Evolutionary conservation across 768 basidiomycete genomes (phyloP).

Genomic region (Suillus bovinus): DNA sequence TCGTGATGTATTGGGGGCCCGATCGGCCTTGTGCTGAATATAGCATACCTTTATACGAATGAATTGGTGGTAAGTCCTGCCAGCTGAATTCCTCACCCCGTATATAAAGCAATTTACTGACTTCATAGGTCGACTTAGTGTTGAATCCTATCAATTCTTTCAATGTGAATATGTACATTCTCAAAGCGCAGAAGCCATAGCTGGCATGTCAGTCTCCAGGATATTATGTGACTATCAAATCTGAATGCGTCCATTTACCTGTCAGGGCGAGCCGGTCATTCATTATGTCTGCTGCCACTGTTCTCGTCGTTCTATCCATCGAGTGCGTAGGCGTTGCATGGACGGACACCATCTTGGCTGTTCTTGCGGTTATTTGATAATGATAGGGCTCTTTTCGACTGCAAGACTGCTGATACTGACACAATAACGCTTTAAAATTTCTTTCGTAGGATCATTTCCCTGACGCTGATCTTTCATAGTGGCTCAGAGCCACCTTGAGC

Average conservation of each 20-base stretch:
- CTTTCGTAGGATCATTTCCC: slow-evolving; percentile 41
- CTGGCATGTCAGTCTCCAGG: slow-evolving; percentile 46
- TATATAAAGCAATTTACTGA: too few species aligned
- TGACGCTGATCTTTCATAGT: slow-evolving; percentile 20
- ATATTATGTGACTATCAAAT: background rate
- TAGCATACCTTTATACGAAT: background rate
- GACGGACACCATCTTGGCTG: slow-evolving; percentile 44
- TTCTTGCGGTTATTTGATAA: slow-evolving; percentile 47
- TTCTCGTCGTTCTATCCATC: slow-evolving; percentile 52
- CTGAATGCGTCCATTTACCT: background rate
- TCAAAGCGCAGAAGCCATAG: slow-evolving; percentile 64
- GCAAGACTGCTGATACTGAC: background rate
- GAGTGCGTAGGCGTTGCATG: slow-evolving; percentile 45
- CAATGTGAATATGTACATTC: slow-evolving; percentile 59
- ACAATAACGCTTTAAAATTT: background rate
- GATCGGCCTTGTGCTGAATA: background rate
- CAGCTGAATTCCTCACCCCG: too few species aligned
- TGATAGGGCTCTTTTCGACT: slow-evolving; percentile 36
- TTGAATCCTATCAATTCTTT: too few species aligned
- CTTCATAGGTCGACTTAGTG: too few species aligned
- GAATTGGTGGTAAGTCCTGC: too few species aligned
- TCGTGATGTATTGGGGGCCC: background rate
- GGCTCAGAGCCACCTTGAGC: too few species aligned
- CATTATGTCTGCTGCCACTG: slow-evolving; percentile 42
- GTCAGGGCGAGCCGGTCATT: slow-evolving; percentile 49